Evolutionary conservation across 2,329 filamentous ascomycete genomes (phyloP).

Genomic region (Knoxdaviesia capensis): DNA sequence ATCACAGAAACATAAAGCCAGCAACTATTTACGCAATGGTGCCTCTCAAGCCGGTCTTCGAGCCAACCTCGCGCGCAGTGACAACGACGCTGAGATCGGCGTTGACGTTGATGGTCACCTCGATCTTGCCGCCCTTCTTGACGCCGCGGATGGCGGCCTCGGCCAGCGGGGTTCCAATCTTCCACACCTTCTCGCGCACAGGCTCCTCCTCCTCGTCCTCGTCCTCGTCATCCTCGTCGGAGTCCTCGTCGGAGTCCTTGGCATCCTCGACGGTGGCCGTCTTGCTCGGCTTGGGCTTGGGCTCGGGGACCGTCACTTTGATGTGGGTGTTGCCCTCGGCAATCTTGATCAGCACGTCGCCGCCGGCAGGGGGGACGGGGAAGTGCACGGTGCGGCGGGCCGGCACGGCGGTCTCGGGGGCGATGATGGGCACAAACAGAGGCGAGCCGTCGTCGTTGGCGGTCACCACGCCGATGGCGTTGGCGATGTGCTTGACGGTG

Average conservation of each 20-base stretch:
- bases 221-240: constrained; percentile 35
- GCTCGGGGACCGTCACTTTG: constrained; percentile 77
- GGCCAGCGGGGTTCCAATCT: constrained; percentile 61
- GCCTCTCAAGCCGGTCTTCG: constrained; percentile 65
- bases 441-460: constrained; percentile 37
- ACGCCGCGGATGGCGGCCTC: constrained; percentile 69
- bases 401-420: constrained; percentile 74
- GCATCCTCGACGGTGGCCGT: constrained; percentile 39
- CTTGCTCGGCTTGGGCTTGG: constrained; percentile 53
- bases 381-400: constrained; percentile 72
- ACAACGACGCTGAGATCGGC: constrained; percentile 64
- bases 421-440: constrained; percentile 62
- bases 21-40: too few relatives aligned
- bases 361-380: constrained; percentile 54
- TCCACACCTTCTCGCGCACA: constrained; percentile 78
- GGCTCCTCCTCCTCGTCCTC: constrained; percentile 72
- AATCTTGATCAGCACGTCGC: constrained; percentile 73
- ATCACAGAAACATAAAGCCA: too few relatives aligned
- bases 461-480: constrained; percentile 73
- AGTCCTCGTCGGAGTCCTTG: constrained; percentile 43
- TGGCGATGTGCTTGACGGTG: constrained; percentile 73
- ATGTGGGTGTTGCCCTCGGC: constrained; percentile 81
- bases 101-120: constrained; percentile 78
- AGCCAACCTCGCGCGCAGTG: constrained; percentile 69
- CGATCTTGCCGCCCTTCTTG: constrained; percentile 78